A percentile compares a stretch with the other conserved stretches of the same genome.
Evolutionary conservation across 169 alveolate species (phyloP).

Genomic region (Cryptosporidium bovis): DNA sequence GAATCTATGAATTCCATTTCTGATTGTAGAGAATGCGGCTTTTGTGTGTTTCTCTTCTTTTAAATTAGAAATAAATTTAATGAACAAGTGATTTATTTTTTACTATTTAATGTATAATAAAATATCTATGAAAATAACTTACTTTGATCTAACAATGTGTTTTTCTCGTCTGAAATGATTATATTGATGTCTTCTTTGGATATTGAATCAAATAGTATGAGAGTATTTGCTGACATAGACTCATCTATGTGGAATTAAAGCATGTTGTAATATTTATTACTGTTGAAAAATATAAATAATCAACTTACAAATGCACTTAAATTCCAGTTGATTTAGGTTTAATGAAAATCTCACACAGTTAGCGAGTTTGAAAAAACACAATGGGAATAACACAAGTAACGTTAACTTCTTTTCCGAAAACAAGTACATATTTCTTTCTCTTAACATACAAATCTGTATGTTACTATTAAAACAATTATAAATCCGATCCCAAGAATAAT

Average conservation of each 20-base stretch:
- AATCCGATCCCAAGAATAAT: too few species aligned
- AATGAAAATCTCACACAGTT: conserved; percentile 33
- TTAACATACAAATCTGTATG: too few species aligned
- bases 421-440: too few species aligned
- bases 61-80: not conserved
- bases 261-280: not conserved
- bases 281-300: not conserved
- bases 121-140: not conserved
- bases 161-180: conserved; percentile 12
- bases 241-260: conserved; percentile 16
- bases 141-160: conserved; percentile 34
- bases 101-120: not conserved
- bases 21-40: conserved; percentile 55
- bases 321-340: conserved; percentile 14
- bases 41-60: conserved; percentile 31
- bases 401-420: not conserved
- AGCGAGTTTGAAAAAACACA: not conserved
- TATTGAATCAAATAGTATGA: conserved; percentile 5
- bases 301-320: conserved; percentile 10
- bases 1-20: conserved; percentile 30
- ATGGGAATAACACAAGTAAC: not conserved
- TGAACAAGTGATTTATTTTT: not conserved
- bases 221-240: conserved; percentile 44
- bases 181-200: conserved; percentile 11
- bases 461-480: too few species aligned